Conservation (phyloP, 2,329 filamentous ascomycete genomes). For the Chaetomium olivaceum region DNA sequence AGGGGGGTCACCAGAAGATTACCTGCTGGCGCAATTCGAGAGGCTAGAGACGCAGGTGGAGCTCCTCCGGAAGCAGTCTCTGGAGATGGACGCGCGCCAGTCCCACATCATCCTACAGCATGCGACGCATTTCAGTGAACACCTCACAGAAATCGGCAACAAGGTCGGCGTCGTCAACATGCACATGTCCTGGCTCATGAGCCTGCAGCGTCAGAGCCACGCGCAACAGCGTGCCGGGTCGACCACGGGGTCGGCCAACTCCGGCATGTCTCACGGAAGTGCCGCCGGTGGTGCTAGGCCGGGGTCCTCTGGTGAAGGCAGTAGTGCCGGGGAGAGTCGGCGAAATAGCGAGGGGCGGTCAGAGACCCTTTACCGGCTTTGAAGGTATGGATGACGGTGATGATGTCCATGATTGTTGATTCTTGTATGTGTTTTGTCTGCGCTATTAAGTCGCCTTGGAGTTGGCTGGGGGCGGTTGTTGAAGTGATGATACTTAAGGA, state of each 20-base stretch:
- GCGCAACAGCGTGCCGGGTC: conserved; percentile 26
- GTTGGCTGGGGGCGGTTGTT: background rate
- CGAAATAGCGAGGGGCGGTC: conserved; percentile 27
- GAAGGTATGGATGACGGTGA: background rate
- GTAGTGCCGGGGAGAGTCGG: background rate
- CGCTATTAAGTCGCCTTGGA: background rate
- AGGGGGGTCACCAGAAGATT: conserved; percentile 45
- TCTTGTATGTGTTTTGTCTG: background rate
- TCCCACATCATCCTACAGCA: conserved; percentile 63
- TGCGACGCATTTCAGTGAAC: conserved; percentile 61
- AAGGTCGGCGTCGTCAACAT: conserved; percentile 59
- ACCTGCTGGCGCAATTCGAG: conserved; percentile 49
- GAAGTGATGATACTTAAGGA: background rate
- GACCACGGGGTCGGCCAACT: conserved; percentile 2
- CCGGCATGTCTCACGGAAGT: conserved; percentile 5
- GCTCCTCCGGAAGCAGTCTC: conserved; percentile 57
- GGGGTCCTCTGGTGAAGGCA: conserved; percentile 3
- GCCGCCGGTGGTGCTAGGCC: background rate
- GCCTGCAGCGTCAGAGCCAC: conserved; percentile 38
- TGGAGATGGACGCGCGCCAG: conserved; percentile 60
- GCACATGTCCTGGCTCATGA: conserved; percentile 61
- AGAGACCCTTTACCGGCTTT: conserved; percentile 29
- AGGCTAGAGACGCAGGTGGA: conserved; percentile 58
- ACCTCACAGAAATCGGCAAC: conserved; percentile 60
- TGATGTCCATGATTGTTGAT: background rate